Base-by-base conservation (phyloP, 1,284 basidiomycete species). In the Melampsora americana region DNA sequence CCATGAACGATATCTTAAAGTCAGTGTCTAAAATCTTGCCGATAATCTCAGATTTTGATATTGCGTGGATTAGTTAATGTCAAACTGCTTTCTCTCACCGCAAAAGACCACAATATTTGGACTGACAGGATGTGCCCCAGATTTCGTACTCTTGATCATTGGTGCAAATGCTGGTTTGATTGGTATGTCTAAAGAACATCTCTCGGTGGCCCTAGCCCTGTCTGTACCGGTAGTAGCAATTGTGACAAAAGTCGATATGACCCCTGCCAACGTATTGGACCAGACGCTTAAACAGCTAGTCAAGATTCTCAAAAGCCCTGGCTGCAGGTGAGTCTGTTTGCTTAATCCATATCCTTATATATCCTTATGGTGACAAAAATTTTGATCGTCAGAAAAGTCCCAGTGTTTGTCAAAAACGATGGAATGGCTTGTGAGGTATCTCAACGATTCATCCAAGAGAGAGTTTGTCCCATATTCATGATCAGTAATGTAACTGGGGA, bases 401-500 rank as follows among this genome's bases (percentile, higher is more conserved):
- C 84, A 6, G 82, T 85, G 1, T 85, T 84, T 77, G 82, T 85
- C 28, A 80, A 84, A 79, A 84, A 80, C 12, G 77, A 78, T 69
- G 92, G 93, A 81, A 88, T 87, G 53, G 90, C 92, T 0, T 88
- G 92, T 3, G 92, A 93, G 82, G 82, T 93, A 64, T 87, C 91
- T 42, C 87, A 89, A 61, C 85, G 87, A 0, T 93, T 93, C 79
- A 87, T 90, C 1, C 26, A 87, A 86, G 79, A 89, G 89, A 81
- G 86, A 86, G 90, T 90, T 62, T 77, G 85, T 78, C 73, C 53
- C 16, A 64, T 72, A 78, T 97, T 98, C 84, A 89, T 91, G 82
- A 86, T 96, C 39, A 96, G 93, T 12, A 99, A 98, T 81, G 94
- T 98, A 11, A 95, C 93, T 0, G 96, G 96, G 23, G 88, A 91